Conservation (phyloP, 2,329 filamentous ascomycete genomes). For the Colletotrichum theobromicola region DNA sequence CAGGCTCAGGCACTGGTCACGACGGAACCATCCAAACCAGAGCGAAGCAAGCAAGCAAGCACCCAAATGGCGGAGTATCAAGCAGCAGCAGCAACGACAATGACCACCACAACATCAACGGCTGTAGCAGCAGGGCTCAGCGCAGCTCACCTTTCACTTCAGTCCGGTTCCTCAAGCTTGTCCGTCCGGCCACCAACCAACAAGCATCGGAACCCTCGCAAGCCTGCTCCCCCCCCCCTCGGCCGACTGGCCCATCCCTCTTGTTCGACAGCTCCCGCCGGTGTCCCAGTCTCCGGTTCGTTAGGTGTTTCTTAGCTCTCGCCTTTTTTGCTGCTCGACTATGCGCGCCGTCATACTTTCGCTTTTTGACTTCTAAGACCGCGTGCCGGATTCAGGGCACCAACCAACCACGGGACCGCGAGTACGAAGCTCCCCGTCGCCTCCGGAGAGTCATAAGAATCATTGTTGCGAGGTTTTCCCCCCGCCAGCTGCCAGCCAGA, state of each 20-base stretch:
- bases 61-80: not conserved
- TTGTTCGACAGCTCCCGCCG: not conserved
- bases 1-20: not conserved
- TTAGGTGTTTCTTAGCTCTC: not conserved
- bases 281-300: slow-evolving; percentile 10
- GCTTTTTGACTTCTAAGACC: slow-evolving; percentile 17
- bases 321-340: slow-evolving; percentile 6
- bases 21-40: not conserved
- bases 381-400: slow-evolving; percentile 4
- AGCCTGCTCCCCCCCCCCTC: not conserved
- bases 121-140: not conserved
- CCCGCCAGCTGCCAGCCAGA: slow-evolving; percentile 1
- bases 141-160: not conserved
- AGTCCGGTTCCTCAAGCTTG: not conserved
- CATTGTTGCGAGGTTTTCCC: not conserved
- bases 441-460: slow-evolving; percentile 8
- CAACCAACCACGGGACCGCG: slow-evolving; percentile 9
- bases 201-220: slow-evolving; percentile 14
- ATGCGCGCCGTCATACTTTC: slow-evolving; percentile 19
- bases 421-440: slow-evolving; percentile 16
- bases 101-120: not conserved
- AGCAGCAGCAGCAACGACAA: not conserved
- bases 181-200: slow-evolving; percentile 1
- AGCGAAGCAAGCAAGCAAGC: not conserved
- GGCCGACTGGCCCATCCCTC: not conserved